These are phyloP conservation scores for Arctium minus DNA, from an alignment of 129 eudicot species.

Conservation along the genomic window DNA sequence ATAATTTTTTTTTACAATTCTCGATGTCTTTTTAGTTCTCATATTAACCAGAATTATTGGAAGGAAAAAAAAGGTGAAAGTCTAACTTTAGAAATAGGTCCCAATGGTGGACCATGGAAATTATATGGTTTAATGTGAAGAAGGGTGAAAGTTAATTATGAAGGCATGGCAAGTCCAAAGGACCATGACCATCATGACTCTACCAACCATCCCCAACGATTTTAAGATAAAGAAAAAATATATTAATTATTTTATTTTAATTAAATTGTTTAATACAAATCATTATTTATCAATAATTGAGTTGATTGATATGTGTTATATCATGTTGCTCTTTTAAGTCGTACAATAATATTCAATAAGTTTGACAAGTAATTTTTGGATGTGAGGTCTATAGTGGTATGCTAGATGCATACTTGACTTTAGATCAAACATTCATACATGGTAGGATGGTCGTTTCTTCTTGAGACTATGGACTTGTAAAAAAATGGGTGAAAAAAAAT, in stretches of 20 bases:
- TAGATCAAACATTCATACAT: too few relatives aligned
- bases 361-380: not conserved
- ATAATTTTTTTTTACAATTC: too few relatives aligned
- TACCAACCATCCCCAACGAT: slow-evolving; percentile 4
- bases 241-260: not conserved
- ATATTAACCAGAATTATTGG: not conserved
- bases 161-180: slow-evolving; percentile 29
- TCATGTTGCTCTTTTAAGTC: not conserved
- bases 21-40: not conserved
- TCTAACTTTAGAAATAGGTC: slow-evolving; percentile 25
- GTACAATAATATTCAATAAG: not conserved
- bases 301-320: not conserved
- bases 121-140: slow-evolving; percentile 26
- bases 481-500: not conserved
- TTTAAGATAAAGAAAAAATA: not conserved
- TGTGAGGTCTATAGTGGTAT: not conserved
- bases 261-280: not conserved
- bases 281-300: not conserved
- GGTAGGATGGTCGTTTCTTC: not conserved
- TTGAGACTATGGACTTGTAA: too few relatives aligned
- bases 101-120: slow-evolving; percentile 24
- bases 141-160: slow-evolving; percentile 14
- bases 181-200: slow-evolving; percentile 12
- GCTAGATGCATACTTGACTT: not conserved
- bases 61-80: not conserved